phyloP scores from a whole-genome alignment of 371 early-diverging fungal species.

The Batrachochytrium dendrobatidis region DNA sequence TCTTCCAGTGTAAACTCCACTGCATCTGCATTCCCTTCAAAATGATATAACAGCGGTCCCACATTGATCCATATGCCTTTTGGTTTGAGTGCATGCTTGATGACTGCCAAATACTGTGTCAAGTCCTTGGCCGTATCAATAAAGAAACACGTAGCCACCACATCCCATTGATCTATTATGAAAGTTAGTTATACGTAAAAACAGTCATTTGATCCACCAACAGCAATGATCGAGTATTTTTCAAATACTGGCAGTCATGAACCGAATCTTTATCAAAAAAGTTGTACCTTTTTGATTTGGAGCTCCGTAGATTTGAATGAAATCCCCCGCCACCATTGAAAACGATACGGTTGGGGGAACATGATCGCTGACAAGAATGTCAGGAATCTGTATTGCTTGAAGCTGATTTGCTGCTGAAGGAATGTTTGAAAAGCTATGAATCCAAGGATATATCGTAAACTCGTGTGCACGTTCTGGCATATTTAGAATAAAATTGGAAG shows the following conservation, averaged over 20 bases:
- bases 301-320: conserved; percentile 78
- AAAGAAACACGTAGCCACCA: conserved; percentile 89
- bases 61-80: conserved; percentile 92
- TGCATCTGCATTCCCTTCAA: conserved; percentile 75
- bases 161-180: conserved; percentile 63
- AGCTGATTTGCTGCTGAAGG: conserved; percentile 53
- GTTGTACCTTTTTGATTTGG: background rate
- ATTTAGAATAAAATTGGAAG: background rate
- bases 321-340: conserved; percentile 95
- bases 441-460: conserved; percentile 72
- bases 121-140: conserved; percentile 93
- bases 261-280: conserved; percentile 5
- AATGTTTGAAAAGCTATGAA: conserved; percentile 83
- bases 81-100: conserved; percentile 63
- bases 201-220: too few relatives aligned
- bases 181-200: background rate
- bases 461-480: conserved; percentile 24
- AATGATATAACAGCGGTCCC: conserved; percentile 91
- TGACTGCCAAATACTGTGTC: conserved; percentile 74
- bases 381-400: conserved; percentile 67
- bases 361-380: conserved; percentile 56
- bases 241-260: too few relatives aligned
- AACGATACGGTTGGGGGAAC: conserved; percentile 67
- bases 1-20: conserved; percentile 85
- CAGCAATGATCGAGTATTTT: too few relatives aligned